A percentile compares a stretch with the other conserved stretches of the same genome.
Evolutionary conservation across 2,329 filamentous ascomycete genomes (phyloP).

Genomic region (Fusarium liriodendri): DNA sequence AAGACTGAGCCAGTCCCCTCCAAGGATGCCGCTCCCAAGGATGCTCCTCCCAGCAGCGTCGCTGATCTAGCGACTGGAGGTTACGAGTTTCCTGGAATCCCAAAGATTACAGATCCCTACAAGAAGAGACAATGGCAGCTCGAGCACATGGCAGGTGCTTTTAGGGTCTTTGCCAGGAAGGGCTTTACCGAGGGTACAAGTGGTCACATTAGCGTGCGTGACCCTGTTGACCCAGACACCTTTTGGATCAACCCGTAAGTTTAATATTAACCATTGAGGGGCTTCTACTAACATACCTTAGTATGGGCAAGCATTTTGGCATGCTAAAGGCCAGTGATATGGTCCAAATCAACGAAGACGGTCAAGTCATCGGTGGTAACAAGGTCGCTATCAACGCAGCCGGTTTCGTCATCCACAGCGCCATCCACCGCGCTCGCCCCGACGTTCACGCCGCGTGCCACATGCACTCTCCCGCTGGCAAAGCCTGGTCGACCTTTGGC

Average conservation of each 20-base stretch:
- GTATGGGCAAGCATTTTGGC: slow-evolving; percentile 67
- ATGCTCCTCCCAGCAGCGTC: not conserved
- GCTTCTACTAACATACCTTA: no score
- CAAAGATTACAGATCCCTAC: slow-evolving; percentile 62
- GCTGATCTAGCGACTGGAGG: slow-evolving; percentile 32
- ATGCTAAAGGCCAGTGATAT: slow-evolving; percentile 70
- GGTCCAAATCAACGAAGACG: slow-evolving; percentile 62
- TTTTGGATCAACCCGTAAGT: slow-evolving; percentile 72
- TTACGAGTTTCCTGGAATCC: slow-evolving; percentile 59
- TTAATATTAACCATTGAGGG: no score
- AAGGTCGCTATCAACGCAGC: slow-evolving; percentile 64
- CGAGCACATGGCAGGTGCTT: slow-evolving; percentile 56
- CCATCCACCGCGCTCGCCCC: slow-evolving; percentile 66
- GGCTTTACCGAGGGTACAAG: slow-evolving; percentile 69
- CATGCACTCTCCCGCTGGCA: slow-evolving; percentile 66
- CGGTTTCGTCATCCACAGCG: slow-evolving; percentile 71
- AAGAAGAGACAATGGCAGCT: slow-evolving; percentile 46
- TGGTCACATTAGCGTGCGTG: slow-evolving; percentile 72
- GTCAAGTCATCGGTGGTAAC: slow-evolving; percentile 62
- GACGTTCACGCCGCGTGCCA: slow-evolving; percentile 71
- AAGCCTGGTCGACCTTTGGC: slow-evolving; percentile 69
- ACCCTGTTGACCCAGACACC: slow-evolving; percentile 66
- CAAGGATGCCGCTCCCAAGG: not conserved
- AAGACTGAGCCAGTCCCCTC: not conserved
- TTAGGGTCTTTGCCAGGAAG: slow-evolving; percentile 57